Evolutionary conservation across 768 basidiomycete species (phyloP), one percentile per base, ranked within the genome.

Genomic region (Auricularia sp.): DNA sequence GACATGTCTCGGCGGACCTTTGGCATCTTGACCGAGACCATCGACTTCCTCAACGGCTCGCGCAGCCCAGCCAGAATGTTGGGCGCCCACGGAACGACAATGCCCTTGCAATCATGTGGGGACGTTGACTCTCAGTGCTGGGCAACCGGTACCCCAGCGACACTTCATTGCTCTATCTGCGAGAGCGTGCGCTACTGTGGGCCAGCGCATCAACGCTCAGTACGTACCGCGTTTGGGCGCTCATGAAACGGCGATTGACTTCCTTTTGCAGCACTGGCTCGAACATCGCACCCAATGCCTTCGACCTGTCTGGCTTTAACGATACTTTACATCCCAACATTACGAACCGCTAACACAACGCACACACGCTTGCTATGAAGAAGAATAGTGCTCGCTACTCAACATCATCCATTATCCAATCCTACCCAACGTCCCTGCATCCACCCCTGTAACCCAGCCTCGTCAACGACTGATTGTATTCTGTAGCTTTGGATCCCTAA

Each of bases 151-250:
- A 35, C 10, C 8, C 23, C 8, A 18, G 56, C 56, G 14, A 29
- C 56, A 59, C 29, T 59, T 5, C 56, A 59, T 35, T 59, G 56
- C 56, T 33, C 56, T 18, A 59, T 14, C 7, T 59, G 56, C 56
- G 56, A 59, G 56, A 59, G 56, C 34, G 56, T 59, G 14, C 56
- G 56, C 11, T 59, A 59, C 56, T 59, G 56, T 59, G 56, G 56
- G 4, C 56, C 56, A 10, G 56, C 34, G 34, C 56, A 59, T 35
- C 56, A 59, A 23, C 56, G 56, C 23, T 59, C 56, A 23, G 56
- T 59, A 23, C 23, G 56, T 10, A 29, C 14, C 23, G 21, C 56
- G 11, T 59, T 59, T 3, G 23, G 8, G 56, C 29, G 34, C 56
- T 8, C 6, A 10, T 10, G 11, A 23, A 11, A 42, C 39, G 29